Percentiles rank a stretch among this genome's conserved stretches.
Conservation (phyloP, 306 rosid genomes). For the Cucurbita pepo region DNA sequence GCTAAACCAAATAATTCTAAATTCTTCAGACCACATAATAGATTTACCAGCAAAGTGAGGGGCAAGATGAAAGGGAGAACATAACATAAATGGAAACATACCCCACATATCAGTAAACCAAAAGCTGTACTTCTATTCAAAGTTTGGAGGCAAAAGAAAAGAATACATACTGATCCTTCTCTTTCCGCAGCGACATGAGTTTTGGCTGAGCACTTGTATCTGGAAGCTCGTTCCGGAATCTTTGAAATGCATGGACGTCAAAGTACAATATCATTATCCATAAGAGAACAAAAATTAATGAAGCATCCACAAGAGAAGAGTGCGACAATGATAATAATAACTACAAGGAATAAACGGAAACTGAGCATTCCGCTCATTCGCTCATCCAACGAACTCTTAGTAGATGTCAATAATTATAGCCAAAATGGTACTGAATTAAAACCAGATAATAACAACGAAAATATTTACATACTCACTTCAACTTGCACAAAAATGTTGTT, state of each 20-base stretch:
- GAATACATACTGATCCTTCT: conserved; percentile 72
- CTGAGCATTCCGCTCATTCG: neutral
- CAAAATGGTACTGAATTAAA: neutral
- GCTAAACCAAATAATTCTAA: neutral
- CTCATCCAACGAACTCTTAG: neutral
- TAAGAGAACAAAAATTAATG: neutral
- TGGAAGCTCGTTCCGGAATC: conserved; percentile 96
- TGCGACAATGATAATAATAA: neutral
- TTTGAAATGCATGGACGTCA: conserved; percentile 18
- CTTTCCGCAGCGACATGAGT: conserved; percentile 79
- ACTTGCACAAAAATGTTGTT: conserved; percentile 92
- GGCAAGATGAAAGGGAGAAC: neutral
- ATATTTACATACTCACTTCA: conserved; percentile 58
- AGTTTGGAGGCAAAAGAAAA: neutral
- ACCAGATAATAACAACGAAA: neutral
- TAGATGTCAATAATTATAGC: neutral
- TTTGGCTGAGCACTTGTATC: conserved; percentile 98
- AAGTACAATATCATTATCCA: neutral
- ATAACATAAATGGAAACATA: neutral
- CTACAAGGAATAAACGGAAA: neutral
- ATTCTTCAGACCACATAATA: neutral
- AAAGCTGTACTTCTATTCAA: neutral
- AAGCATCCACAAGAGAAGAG: neutral
- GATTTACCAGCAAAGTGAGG: neutral
- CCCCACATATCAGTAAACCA: neutral